phyloP scores from a whole-genome alignment of 176 grass and related monocot genomes.

The Thalia dealbata region DNA sequence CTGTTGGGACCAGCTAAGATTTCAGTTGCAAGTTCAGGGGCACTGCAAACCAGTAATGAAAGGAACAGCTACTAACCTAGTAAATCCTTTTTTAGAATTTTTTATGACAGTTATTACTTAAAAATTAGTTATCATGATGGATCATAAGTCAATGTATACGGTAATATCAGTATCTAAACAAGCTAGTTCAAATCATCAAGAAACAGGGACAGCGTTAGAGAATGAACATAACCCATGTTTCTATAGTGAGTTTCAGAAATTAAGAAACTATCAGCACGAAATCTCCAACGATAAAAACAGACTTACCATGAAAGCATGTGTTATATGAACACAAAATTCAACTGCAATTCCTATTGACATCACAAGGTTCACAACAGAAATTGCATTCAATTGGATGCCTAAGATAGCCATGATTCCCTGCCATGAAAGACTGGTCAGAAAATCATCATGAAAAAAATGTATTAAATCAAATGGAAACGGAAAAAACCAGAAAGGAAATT shows the following conservation, averaged over 20 bases:
- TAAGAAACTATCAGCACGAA: background rate
- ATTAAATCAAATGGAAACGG: background rate
- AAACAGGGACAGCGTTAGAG: background rate
- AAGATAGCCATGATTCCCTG: slow-evolving; percentile 92
- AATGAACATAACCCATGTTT: background rate
- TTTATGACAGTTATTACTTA: no score
- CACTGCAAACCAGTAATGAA: background rate
- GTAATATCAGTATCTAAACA: background rate
- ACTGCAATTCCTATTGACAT: slow-evolving; percentile 99
- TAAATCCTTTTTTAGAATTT: no score
- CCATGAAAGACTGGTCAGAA: slow-evolving; percentile 25
- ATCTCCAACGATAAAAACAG: background rate
- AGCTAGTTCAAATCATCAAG: background rate
- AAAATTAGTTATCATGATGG: no score
- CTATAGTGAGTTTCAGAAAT: background rate
- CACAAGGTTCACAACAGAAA: slow-evolving; percentile 96
- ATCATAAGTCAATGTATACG: no score
- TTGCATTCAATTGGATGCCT: slow-evolving; percentile 91
- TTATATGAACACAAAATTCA: slow-evolving; percentile 99
- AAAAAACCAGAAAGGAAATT: slow-evolving; percentile 11
- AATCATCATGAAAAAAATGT: slow-evolving; percentile 10
- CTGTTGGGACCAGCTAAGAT: slow-evolving; percentile 22
- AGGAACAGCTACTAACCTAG: background rate
- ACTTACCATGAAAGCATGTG: slow-evolving; percentile 90
- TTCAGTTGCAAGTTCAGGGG: background rate